Evolutionary conservation across 2,329 filamentous ascomycete species (phyloP).

Genomic region (Arthrinium puccinioides): DNA sequence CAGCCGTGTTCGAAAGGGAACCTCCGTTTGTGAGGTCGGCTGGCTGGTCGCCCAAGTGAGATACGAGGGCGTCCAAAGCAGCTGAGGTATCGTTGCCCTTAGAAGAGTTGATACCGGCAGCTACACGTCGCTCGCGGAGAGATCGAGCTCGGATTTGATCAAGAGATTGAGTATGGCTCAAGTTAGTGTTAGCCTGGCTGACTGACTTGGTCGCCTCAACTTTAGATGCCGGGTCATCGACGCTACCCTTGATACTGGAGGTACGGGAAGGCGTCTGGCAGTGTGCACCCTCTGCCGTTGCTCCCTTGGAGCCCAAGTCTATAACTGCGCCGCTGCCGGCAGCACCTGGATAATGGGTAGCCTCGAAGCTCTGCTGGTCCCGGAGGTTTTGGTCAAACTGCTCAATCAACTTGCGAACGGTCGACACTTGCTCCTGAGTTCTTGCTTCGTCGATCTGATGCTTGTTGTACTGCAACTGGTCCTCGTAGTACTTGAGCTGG

Average conservation of each 20-base stretch:
- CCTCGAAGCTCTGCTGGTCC: conserved; percentile 38
- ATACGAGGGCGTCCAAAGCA: conserved; percentile 15
- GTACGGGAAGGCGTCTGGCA: conserved; percentile 17
- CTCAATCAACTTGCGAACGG: conserved; percentile 37
- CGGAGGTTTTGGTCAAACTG: conserved; percentile 41
- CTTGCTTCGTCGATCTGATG: conserved; percentile 54
- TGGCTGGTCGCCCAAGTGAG: conserved; percentile 7
- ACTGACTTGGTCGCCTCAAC: conserved; percentile 8
- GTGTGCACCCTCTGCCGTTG: neutral
- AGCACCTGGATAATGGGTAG: conserved; percentile 31
- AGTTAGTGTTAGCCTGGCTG: conserved; percentile 5
- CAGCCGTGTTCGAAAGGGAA: conserved; percentile 35
- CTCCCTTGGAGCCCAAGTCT: neutral
- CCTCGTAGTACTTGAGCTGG: conserved; percentile 49
- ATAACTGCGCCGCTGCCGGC: conserved; percentile 21
- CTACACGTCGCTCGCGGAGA: conserved; percentile 6
- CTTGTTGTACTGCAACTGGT: conserved; percentile 53
- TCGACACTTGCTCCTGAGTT: conserved; percentile 35
- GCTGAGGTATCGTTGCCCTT: conserved; percentile 12
- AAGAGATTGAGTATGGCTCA: conserved; percentile 10
- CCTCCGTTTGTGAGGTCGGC: conserved; percentile 7
- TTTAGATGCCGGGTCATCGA: conserved; percentile 11
- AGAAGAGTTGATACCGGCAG: conserved; percentile 19
- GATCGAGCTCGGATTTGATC: conserved; percentile 8
- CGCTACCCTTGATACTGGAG: conserved; percentile 16